These are phyloP conservation scores for Vitis hybrid DNA, from an alignment of 177 flowering plant species.

Conservation along the genomic window DNA sequence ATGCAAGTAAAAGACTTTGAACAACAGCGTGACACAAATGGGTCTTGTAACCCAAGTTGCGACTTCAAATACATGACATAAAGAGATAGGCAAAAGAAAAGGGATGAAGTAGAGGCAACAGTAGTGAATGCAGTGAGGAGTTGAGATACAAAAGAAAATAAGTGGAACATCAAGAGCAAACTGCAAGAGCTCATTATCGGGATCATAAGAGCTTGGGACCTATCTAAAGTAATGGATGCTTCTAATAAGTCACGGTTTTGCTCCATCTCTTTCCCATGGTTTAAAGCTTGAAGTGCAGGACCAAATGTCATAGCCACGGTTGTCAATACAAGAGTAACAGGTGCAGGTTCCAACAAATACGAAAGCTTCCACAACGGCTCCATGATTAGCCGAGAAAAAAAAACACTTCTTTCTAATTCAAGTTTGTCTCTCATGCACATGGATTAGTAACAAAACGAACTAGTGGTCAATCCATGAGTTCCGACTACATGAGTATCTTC, in stretches of 20 bases:
- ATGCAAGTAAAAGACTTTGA: slow-evolving; percentile 72
- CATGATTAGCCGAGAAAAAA: slow-evolving; percentile 33
- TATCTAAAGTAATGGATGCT: slow-evolving; percentile 79
- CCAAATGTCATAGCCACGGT: slow-evolving; percentile 81
- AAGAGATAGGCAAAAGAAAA: slow-evolving; percentile 86
- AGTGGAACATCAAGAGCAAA: slow-evolving; percentile 84
- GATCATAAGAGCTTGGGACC: slow-evolving; percentile 94
- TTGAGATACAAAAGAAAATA: slow-evolving; percentile 88
- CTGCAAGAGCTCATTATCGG: slow-evolving; percentile 93
- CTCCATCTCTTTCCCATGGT: slow-evolving; percentile 89
- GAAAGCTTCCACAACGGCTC: slow-evolving; percentile 79
- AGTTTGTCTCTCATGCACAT: not conserved
- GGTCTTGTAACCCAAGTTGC: slow-evolving; percentile 62
- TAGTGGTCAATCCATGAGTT: not conserved
- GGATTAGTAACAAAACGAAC: not conserved
- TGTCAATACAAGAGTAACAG: slow-evolving; percentile 66
- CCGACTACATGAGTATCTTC: too few relatives aligned
- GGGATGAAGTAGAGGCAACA: slow-evolving; percentile 71
- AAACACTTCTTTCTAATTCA: not conserved
- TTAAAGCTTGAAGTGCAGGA: slow-evolving; percentile 79
- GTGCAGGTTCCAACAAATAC: slow-evolving; percentile 82
- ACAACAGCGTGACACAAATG: slow-evolving; percentile 73
- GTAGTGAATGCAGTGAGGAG: slow-evolving; percentile 85
- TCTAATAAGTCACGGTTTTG: slow-evolving; percentile 74
- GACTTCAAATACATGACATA: slow-evolving; percentile 49